phyloP scores from a whole-genome alignment of 2,329 filamentous ascomycete species.

The Cercospora canescens region DNA sequence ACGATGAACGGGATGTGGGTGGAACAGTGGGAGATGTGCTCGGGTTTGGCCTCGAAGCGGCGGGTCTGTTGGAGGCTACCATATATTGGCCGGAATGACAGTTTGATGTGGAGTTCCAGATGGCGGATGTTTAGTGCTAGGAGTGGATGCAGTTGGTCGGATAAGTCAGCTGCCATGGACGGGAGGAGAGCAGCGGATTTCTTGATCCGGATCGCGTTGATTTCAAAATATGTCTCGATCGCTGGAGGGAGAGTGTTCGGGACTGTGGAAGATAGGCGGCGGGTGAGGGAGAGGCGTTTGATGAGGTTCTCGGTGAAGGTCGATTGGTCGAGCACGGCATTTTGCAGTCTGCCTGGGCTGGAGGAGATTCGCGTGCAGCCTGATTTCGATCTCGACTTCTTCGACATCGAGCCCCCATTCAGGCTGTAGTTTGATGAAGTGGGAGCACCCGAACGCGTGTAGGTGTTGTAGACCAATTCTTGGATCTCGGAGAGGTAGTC shows the following conservation, averaged over 20 bases:
- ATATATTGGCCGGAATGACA: constrained; percentile 11
- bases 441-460: constrained; percentile 15
- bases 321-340: constrained; percentile 3
- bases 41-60: constrained; percentile 10
- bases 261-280: constrained; percentile 4
- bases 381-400: background rate
- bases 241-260: constrained; percentile 9
- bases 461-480: constrained; percentile 58
- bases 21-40: constrained; percentile 2
- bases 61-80: background rate
- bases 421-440: background rate
- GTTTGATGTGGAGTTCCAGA: constrained; percentile 8
- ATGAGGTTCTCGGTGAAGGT: constrained; percentile 14
- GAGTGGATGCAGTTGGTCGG: constrained; percentile 11
- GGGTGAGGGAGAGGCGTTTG: constrained; percentile 10
- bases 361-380: background rate
- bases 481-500: constrained; percentile 85
- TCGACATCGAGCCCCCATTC: background rate
- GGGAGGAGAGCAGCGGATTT: constrained; percentile 10
- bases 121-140: constrained; percentile 9
- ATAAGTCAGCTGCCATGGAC: background rate
- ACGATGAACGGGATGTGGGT: background rate
- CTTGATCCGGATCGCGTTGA: constrained; percentile 6
- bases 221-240: constrained; percentile 11
- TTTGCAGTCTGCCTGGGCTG: background rate